Base-by-base conservation (phyloP, 306 rosid species). In the Quercus gilva region DNA sequence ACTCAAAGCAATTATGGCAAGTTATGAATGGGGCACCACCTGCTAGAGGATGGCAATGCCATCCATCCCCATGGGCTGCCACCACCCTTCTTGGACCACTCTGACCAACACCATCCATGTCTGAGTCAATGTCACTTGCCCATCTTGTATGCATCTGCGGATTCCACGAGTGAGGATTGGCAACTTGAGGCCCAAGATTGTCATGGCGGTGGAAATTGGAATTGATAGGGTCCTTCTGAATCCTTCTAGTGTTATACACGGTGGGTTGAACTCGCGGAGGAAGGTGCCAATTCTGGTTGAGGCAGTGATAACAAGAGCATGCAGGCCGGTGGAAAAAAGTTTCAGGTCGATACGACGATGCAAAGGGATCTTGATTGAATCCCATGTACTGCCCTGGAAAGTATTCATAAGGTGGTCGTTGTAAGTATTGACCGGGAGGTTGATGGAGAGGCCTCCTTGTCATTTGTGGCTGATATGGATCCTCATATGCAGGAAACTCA, bases 11-110 rank as follows among this genome's bases (percentile, higher is more conserved):
- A 65, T 72, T 84, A 25, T 41, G 35, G 76, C 91, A 88, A n/a
- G 83, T 68, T 26, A 88, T 75, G 82, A 88, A 83, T 9, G 91
- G 91, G 26, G 91, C 87, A 45, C 91, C 91, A 13, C 84, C 83
- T 4, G 80, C 86, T 17, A 88, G 41, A 52, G 89, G 82, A 78
- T 57, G 81, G 49, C 70, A 69, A 78, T 58, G 41, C 35, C 51
- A 74, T 31, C 71, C 69, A 19, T 35, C 31, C 64, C 78, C 71
- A 14, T n/a, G 68, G 74, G 52, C 64, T 75, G 64, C 75, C 35
- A 25, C 78, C 21, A n/a, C 21, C 51, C 37, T 82, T 77, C 75
- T 71, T 67, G 74, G 81, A 55, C 45, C 18, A 70, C 37, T 69
- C 49, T 28, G 65, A 83, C 78, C 73, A 31, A 65, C 58, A 64